Conservation (phyloP, 2,329 filamentous ascomycete genomes). For the Neofusicoccum parvum region DNA sequence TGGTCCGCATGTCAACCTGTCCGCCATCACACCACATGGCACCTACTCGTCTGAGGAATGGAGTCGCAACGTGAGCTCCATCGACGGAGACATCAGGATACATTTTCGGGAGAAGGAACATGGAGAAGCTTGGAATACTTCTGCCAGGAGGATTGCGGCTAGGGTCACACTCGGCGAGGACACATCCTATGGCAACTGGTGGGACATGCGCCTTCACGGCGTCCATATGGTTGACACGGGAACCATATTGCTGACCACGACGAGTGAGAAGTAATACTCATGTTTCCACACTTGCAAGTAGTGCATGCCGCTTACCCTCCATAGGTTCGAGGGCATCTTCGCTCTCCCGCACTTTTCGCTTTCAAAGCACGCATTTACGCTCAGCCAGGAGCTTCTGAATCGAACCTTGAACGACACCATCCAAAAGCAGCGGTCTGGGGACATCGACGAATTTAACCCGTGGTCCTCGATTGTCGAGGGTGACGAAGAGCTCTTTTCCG, state of each 20-base stretch:
- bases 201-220: slow-evolving; percentile 79
- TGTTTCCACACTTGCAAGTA: not conserved
- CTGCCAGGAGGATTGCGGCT: slow-evolving; percentile 69
- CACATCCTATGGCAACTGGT: slow-evolving; percentile 69
- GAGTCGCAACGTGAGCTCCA: slow-evolving; percentile 78
- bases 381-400: slow-evolving; percentile 63
- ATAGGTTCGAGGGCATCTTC: slow-evolving; percentile 76
- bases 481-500: slow-evolving; percentile 63
- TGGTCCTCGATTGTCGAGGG: slow-evolving; percentile 69
- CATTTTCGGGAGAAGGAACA: slow-evolving; percentile 61
- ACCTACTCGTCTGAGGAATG: slow-evolving; percentile 70
- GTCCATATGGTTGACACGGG: slow-evolving; percentile 85
- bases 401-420: slow-evolving; percentile 70
- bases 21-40: slow-evolving; percentile 64
- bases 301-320: not conserved
- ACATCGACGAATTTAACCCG: slow-evolving; percentile 59
- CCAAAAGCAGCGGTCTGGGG: slow-evolving; percentile 63
- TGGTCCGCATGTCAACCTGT: slow-evolving; percentile 42
- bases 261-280: slow-evolving; percentile 74
- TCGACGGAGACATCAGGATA: slow-evolving; percentile 68
- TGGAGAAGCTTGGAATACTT: slow-evolving; percentile 37
- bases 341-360: slow-evolving; percentile 81
- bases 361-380: slow-evolving; percentile 53
- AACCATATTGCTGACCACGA: slow-evolving; percentile 78
- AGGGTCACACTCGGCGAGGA: slow-evolving; percentile 73